phyloP scores from a whole-genome alignment of 371 early-diverging fungal species.

The Mortierella polycephala region DNA sequence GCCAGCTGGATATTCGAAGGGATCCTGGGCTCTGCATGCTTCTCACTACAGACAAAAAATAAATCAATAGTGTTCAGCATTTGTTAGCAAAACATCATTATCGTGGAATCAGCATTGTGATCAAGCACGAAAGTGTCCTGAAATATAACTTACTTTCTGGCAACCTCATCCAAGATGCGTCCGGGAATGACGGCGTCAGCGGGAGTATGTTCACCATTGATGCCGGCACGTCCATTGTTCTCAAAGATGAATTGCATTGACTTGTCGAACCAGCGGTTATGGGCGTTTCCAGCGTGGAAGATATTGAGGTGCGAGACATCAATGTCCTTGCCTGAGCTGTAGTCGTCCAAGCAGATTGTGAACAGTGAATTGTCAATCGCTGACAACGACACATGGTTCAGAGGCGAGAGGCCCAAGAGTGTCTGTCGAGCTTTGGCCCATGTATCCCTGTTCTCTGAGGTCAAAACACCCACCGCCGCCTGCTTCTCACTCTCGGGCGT shows the following conservation, averaged over 20 bases:
- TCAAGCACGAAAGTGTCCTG: background rate
- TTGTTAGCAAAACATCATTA: background rate
- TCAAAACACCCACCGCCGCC: conserved; percentile 82
- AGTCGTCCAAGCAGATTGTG: conserved; percentile 86
- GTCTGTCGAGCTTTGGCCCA: conserved; percentile 76
- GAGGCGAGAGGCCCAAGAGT: conserved; percentile 53
- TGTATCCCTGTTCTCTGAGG: conserved; percentile 86
- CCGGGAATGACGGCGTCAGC: conserved; percentile 93
- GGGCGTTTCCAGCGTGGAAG: conserved; percentile 80
- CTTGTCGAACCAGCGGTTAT: conserved; percentile 98
- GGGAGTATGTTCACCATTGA: conserved; percentile 96
- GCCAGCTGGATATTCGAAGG: conserved; percentile 55
- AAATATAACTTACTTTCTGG: conserved; percentile 58
- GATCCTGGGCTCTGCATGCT: conserved; percentile 61
- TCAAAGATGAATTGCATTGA: conserved; percentile 87
- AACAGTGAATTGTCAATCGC: conserved; percentile 87
- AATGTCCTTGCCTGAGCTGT: conserved; percentile 64
- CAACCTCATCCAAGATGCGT: conserved; percentile 73
- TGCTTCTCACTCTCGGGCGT: conserved; percentile 58
- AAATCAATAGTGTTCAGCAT: background rate
- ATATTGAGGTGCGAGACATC: conserved; percentile 79
- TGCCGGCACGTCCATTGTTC: conserved; percentile 87
- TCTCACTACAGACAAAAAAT: conserved; percentile 58
- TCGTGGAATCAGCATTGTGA: too few relatives aligned
- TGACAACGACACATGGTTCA: conserved; percentile 72